phyloP scores from a whole-genome alignment of 2,329 filamentous ascomycete genomes.

The Ceratocystis cubensis region DNA sequence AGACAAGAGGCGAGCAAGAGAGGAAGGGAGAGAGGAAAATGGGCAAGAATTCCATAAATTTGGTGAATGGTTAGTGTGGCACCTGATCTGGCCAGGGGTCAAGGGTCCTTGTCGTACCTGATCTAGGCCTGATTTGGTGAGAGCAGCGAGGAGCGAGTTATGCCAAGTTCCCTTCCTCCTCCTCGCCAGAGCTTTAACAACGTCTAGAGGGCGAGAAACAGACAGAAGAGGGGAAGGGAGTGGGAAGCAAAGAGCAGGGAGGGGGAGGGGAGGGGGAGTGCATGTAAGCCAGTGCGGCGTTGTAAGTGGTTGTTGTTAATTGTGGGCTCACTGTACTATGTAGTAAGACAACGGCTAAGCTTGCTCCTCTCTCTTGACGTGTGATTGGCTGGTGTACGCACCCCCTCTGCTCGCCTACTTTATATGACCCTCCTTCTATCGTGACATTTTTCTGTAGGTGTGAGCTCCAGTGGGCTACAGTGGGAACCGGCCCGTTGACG shows the following conservation, averaged over 20 bases:
- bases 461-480: neutral
- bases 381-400: neutral
- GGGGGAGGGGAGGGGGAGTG: neutral
- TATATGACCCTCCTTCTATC: neutral
- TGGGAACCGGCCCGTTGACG: neutral
- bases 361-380: neutral
- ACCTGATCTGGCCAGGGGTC: neutral
- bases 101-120: neutral
- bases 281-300: neutral
- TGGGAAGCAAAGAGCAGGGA: neutral
- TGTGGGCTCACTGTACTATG: neutral
- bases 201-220: neutral
- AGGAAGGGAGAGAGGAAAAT: neutral
- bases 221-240: neutral
- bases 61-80: neutral
- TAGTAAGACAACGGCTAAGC: neutral
- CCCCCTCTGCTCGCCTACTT: neutral
- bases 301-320: neutral
- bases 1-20: too few species aligned
- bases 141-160: neutral
- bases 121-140: constrained; percentile 3
- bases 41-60: neutral
- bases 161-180: neutral
- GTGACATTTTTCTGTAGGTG: neutral
- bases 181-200: neutral